Conservation (phyloP, 176 grass and related monocot species). For the Dendrocalamus sinicus region DNA sequence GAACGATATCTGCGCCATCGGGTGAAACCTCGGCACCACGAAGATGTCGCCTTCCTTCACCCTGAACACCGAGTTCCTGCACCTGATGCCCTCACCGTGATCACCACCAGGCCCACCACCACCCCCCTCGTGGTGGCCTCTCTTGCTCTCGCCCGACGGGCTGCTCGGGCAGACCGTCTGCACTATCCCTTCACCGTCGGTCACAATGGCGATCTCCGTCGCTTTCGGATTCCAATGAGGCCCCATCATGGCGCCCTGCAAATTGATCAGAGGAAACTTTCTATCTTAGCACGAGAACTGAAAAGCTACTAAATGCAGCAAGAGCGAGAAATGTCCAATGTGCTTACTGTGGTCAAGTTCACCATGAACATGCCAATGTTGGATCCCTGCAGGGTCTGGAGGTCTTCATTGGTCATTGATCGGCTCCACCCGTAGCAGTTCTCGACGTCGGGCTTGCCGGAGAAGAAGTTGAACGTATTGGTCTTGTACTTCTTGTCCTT, state of each 20-base stretch:
- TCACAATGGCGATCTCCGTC: constrained; percentile 76
- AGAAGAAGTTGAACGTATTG: constrained; percentile 79
- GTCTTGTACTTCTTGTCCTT: constrained; percentile 54
- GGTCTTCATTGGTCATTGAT: constrained; percentile 65
- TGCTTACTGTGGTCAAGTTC: constrained; percentile 74
- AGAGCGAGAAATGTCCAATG: too few relatives aligned
- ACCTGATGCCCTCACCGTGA: neutral
- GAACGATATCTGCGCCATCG: constrained; percentile 90
- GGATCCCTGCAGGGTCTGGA: constrained; percentile 55
- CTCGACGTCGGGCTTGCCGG: constrained; percentile 65
- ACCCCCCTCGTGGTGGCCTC: neutral
- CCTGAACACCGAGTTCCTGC: constrained; percentile 58
- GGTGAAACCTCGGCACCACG: constrained; percentile 72
- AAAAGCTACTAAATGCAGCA: neutral
- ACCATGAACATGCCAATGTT: constrained; percentile 81
- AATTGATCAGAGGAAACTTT: neutral
- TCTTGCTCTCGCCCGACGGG: constrained; percentile 23
- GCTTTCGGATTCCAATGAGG: constrained; percentile 96
- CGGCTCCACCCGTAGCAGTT: constrained; percentile 94
- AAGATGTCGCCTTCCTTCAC: constrained; percentile 85
- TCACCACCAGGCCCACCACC: neutral
- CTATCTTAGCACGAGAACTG: neutral
- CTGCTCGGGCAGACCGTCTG: constrained; percentile 69
- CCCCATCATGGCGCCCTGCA: constrained; percentile 84
- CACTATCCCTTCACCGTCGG: constrained; percentile 65